Evolutionary conservation across 768 basidiomycete genomes (phyloP), one percentile per base, ranked within the genome.

Genomic region (Pulveroboletus sp.): DNA sequence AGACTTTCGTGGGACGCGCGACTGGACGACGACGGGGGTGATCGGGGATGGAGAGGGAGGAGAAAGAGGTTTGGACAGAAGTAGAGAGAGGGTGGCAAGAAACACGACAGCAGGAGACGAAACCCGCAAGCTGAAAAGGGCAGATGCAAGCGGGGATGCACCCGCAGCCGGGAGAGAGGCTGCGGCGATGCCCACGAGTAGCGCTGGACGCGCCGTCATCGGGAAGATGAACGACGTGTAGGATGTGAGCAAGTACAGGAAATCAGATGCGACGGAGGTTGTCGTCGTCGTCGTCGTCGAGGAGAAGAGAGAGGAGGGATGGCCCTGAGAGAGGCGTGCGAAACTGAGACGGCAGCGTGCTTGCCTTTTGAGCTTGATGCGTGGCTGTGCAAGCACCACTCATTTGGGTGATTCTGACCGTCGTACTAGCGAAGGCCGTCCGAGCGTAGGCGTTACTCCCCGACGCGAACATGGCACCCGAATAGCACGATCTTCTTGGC

Each of bases 1-100:
- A 37, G 78, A 77, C 51, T 86, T 81, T 62, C 93, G 85, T 37
- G 93, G 92, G 46, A 83, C 74, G 52, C 78, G 74, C 49, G 76
- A 78, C 48, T 83, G 78, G 63, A 90, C 81, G 68, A 91, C 81
- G 65, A 92, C 88, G 46, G 84, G 71, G 35, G 82, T 88, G 63
- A 92, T 90, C 57, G 81, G 81, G 38, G 83, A 85, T 3, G 66
- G 67, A 17, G 71, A 68, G 8, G 57, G 60, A 1, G 77, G 78
- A 7, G 71, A 62, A 8, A 71, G 63, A 39, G 78, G 74, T 56
- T 73, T 76, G 38, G 74, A 67, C 44, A 75, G 70, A 51, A 86
- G 55, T 38, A 89, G 73, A 51, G 86, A 83, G 47, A 87, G 60
- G 26, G 82, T 72, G 18, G 82, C 66, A 46, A 89, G 69, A 48